Conservation (phyloP, 148 eudicot genomes). For the Pharnaceum exiguum region DNA sequence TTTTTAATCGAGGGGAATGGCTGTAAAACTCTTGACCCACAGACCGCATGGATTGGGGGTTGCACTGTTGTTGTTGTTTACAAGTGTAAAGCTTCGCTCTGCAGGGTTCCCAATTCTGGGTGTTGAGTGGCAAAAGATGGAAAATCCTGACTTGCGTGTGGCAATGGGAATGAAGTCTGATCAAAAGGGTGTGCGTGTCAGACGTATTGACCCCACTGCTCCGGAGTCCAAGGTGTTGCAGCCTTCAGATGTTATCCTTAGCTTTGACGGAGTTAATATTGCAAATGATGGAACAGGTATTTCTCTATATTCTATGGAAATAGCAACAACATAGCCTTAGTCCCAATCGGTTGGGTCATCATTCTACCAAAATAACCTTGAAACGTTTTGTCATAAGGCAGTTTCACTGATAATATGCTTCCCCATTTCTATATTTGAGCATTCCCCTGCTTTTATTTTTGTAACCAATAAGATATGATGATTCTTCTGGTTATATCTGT, state of each 20-base stretch:
- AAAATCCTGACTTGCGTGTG: constrained; percentile 73
- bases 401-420: too few relatives aligned
- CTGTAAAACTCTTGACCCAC: too few relatives aligned
- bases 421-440: too few relatives aligned
- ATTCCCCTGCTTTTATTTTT: not conserved
- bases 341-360: too few relatives aligned
- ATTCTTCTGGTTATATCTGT: too few relatives aligned
- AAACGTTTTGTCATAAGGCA: too few relatives aligned
- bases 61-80: not conserved
- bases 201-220: constrained; percentile 81
- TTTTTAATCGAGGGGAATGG: too few relatives aligned
- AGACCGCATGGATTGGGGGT: too few relatives aligned
- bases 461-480: not conserved
- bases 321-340: too few relatives aligned
- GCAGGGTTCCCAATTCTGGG: constrained; percentile 87
- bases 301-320: too few relatives aligned
- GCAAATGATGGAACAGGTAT: constrained; percentile 98
- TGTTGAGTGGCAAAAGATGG: constrained; percentile 96
- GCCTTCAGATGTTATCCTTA: constrained; percentile 80
- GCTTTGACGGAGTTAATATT: constrained; percentile 82
- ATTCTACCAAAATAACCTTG: too few relatives aligned
- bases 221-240: constrained; percentile 61
- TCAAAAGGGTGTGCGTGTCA: constrained; percentile 87
- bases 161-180: constrained; percentile 76
- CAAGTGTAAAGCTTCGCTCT: not conserved